A percentile compares a stretch with the other conserved stretches of the same genome.
Evolutionary conservation across 2,329 filamentous ascomycete genomes (phyloP).

Genomic region (Elsinoe perseae): DNA sequence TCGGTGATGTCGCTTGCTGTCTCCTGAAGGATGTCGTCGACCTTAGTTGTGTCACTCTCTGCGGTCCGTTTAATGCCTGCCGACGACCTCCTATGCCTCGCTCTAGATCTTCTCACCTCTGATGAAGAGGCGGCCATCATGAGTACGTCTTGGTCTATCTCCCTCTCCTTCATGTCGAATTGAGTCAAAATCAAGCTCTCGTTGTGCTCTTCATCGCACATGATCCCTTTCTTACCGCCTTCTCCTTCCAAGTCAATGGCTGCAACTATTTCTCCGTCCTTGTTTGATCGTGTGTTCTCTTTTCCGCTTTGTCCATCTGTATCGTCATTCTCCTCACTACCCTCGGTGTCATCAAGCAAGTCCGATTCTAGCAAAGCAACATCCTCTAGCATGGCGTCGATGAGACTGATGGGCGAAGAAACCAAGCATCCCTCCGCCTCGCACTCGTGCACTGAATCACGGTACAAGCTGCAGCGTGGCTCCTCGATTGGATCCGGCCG

Average conservation of each 20-base stretch:
- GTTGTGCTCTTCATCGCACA: too few relatives aligned
- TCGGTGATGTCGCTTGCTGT: not conserved
- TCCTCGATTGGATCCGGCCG: constrained; percentile 7
- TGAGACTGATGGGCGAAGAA: not conserved
- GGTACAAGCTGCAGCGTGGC: not conserved
- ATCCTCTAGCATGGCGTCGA: not conserved
- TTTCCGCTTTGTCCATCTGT: not conserved
- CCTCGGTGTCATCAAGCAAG: not conserved
- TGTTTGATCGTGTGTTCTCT: not conserved
- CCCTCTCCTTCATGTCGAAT: too few relatives aligned
- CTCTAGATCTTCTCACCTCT: not conserved
- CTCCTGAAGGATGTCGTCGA: not conserved
- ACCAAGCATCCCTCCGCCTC: not conserved
- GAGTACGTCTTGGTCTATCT: not conserved
- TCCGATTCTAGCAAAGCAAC: not conserved
- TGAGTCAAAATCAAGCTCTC: too few relatives aligned
- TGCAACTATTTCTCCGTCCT: not conserved
- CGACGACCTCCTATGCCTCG: too few relatives aligned
- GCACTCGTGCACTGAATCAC: constrained; percentile 4
- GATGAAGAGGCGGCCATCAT: not conserved
- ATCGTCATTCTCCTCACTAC: not conserved
- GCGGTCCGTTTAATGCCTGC: too few relatives aligned
- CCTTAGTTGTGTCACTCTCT: not conserved
- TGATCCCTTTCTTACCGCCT: too few relatives aligned
- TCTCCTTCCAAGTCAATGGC: too few relatives aligned